These are phyloP conservation scores for Wallacemonas sp. DNA, from an alignment of 208 protist genomes.

Conservation along the genomic window DNA sequence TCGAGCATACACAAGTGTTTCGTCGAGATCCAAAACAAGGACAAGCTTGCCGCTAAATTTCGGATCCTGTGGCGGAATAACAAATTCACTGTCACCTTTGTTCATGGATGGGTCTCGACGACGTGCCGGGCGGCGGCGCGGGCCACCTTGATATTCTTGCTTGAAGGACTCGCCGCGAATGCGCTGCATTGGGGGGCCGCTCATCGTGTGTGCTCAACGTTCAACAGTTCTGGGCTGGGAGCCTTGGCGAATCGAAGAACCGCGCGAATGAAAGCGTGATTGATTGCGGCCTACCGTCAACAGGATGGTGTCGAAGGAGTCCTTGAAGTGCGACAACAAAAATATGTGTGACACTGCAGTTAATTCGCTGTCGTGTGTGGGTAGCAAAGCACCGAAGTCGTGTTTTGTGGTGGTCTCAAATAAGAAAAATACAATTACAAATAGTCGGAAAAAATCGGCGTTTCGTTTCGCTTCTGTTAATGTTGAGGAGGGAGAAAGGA, in stretches of 20 bases:
- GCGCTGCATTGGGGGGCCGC: slow-evolving; percentile 50
- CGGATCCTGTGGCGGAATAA: slow-evolving; percentile 77
- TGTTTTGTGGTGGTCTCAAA: background rate
- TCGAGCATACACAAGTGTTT: slow-evolving; percentile 90
- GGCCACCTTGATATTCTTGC: slow-evolving; percentile 89
- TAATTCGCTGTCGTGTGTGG: too few relatives aligned
- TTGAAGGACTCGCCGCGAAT: slow-evolving; percentile 92
- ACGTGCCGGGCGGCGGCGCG: slow-evolving; percentile 55
- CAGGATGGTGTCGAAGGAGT: too few relatives aligned
- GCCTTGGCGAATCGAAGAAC: too few relatives aligned
- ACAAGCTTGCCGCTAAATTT: slow-evolving; percentile 81
- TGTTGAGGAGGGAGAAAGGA: background rate
- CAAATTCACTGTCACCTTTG: slow-evolving; percentile 72
- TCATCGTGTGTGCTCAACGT: too few relatives aligned
- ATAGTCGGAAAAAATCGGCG: too few relatives aligned
- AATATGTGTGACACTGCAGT: too few relatives aligned
- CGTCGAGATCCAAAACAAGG: slow-evolving; percentile 89
- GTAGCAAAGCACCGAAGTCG: background rate
- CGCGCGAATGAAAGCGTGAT: too few relatives aligned
- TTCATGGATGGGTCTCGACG: slow-evolving; percentile 92
- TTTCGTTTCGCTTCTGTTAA: slow-evolving; percentile 11
- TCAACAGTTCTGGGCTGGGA: too few relatives aligned
- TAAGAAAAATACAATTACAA: background rate
- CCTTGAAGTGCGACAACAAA: too few relatives aligned
- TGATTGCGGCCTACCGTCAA: too few relatives aligned